Base-by-base conservation (phyloP, 805 yeast genomes). In the Candida maris region DNA sequence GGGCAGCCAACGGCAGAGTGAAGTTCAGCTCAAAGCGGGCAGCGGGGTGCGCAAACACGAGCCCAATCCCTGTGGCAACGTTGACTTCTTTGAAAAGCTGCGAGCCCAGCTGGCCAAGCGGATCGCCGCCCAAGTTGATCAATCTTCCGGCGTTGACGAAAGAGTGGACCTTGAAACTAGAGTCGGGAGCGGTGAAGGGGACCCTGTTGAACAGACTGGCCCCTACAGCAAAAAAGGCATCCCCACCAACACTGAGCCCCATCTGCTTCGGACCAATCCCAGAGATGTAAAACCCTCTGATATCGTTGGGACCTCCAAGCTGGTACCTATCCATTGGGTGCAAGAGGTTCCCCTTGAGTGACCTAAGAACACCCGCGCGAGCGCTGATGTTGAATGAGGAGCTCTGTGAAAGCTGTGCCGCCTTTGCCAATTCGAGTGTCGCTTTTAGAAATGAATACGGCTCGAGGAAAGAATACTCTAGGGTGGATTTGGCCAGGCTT, bases 251-350 rank as follows among this genome's bases (percentile, higher is more conserved):
- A 3, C 75, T 62, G 19, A 72, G 56, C 20, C 68, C 69, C 58
- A 62, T 65, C 33, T 67, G 66, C 45, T 73, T 75, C 2, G 81
- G 81, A 0, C 81, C 81, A 28, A 75, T 45, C 1, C 80, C 79
- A 28, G 75, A 68, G 40, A 73, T 49, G 8, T 59, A 52, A 46
- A 74, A 76, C 1, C 79, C 71, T 29, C 81, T 61, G 6, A 76
- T 67, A 42, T 75, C 81, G 45, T 75, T 75, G 9, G 81, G 74
- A 2, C 81, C 81, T n/a, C 81, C 81, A 3, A 69, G 58, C 47
- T 67, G 72, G 39, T 74, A 75, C 30, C 77, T 57, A 51, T 76
- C 81, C 59, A 75, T 61, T 6, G 75, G 57, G 45, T 61, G 67
- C 10, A 66, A 44, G 3, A 43, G 42, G 16, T 44, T 41, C 7